These are phyloP conservation scores for Plantago major DNA, from an alignment of 257 asterid genomes.

Conservation along the genomic window DNA sequence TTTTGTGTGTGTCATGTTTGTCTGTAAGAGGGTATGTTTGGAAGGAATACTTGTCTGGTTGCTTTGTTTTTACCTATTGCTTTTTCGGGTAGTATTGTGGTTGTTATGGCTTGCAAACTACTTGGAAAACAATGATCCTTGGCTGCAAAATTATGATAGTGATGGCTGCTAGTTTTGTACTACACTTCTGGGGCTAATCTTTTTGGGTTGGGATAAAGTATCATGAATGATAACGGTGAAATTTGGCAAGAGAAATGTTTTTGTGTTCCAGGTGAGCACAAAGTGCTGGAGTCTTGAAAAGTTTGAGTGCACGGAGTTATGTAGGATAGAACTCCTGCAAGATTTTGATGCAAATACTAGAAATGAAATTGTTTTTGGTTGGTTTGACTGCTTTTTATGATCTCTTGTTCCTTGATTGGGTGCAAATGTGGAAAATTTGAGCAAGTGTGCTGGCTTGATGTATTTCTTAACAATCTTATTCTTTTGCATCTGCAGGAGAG, in stretches of 20 bases:
- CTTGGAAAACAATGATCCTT: not conserved
- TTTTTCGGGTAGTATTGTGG: not conserved
- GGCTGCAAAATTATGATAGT: not conserved
- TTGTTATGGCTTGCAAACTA: not conserved
- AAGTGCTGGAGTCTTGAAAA: too few relatives aligned
- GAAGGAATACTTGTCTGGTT: conserved; percentile 23
- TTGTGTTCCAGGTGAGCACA: not conserved
- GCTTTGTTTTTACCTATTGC: not conserved
- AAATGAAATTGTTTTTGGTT: too few relatives aligned
- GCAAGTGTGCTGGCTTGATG: not conserved
- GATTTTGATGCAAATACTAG: not conserved
- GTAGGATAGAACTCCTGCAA: not conserved
- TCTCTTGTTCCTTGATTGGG: too few relatives aligned
- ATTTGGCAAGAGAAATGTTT: not conserved
- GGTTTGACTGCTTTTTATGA: too few relatives aligned
- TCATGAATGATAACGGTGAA: conserved; percentile 4
- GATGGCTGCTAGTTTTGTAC: not conserved
- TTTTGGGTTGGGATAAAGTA: conserved; percentile 11
- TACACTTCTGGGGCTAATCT: not conserved
- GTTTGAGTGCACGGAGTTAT: not conserved
- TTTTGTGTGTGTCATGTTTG: not conserved
- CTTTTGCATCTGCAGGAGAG: conserved; percentile 29
- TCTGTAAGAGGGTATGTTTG: conserved; percentile 22
- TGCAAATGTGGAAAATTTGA: not conserved
- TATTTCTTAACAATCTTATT: conserved; percentile 11